Conservation (phyloP, 345 rosid genomes). For the Syzygium aqueum region DNA sequence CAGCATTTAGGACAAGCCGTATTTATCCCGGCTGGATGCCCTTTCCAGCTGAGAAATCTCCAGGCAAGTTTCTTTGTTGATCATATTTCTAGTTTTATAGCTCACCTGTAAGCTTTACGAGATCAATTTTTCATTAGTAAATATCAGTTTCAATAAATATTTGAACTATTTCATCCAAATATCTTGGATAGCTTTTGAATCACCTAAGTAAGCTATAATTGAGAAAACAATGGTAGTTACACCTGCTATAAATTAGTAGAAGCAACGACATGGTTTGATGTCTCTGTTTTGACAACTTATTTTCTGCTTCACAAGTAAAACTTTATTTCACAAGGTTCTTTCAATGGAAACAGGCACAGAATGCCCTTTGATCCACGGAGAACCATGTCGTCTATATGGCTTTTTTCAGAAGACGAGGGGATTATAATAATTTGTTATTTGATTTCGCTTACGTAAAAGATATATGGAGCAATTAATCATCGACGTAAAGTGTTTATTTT, state of each 20-base stretch:
- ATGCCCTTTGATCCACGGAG: not conserved
- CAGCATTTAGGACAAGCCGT: conserved; percentile 79
- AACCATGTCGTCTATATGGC: not conserved
- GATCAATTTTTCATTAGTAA: not conserved
- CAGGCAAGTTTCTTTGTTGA: conserved; percentile 32
- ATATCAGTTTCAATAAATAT: not conserved
- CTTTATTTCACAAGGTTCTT: not conserved
- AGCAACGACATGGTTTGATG: not conserved
- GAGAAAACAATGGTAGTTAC: not conserved
- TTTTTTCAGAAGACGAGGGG: not conserved
- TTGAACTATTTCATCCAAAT: not conserved
- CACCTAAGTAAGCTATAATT: not conserved
- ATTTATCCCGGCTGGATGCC: conserved; percentile 94
- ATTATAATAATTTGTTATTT: not conserved
- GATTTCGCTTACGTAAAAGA: not conserved
- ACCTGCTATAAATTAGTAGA: not conserved
- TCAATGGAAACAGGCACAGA: not conserved
- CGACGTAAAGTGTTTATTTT: not conserved
- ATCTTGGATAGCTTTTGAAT: not conserved
- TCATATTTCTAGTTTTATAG: not conserved
- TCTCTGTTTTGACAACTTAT: too few relatives aligned
- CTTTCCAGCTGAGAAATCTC: conserved; percentile 72
- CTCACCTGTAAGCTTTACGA: not conserved
- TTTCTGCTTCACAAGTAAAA: not conserved
- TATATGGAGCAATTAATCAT: not conserved